Evolutionary conservation across 495 filamentous ascomycete species (phyloP).

Genomic region (Penicillium maclennaniae): DNA sequence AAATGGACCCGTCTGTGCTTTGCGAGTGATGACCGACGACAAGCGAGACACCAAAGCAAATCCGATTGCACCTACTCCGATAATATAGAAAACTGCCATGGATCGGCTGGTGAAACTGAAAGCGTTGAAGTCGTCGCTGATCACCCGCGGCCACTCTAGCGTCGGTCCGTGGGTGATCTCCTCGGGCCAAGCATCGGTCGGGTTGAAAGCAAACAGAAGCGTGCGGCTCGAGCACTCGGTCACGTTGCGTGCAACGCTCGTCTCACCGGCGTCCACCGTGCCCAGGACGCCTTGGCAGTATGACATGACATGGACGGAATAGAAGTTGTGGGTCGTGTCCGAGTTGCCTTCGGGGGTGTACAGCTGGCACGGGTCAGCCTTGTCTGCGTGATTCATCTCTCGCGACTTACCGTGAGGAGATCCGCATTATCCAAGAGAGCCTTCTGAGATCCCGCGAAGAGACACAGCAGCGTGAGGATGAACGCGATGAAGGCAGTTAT

Average conservation of each 20-base stretch:
- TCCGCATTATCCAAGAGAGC: conserved; percentile 60
- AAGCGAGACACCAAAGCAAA: conserved; percentile 46
- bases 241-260: conserved; percentile 48
- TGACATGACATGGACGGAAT: conserved; percentile 66
- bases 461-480: conserved; percentile 62
- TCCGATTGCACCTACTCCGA: conserved; percentile 56
- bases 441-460: conserved; percentile 64
- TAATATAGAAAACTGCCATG: conserved; percentile 61
- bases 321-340: conserved; percentile 66
- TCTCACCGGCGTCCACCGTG: conserved; percentile 23
- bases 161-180: conserved; percentile 53
- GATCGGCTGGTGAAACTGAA: conserved; percentile 45
- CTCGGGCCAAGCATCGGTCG: conserved; percentile 49
- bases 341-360: conserved; percentile 43
- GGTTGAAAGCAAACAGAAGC: conserved; percentile 55
- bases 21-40: conserved; percentile 10
- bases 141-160: conserved; percentile 58
- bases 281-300: conserved; percentile 63
- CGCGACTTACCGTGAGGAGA: conserved; percentile 55
- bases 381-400: background rate
- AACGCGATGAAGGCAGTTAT: conserved; percentile 53
- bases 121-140: conserved; percentile 57
- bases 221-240: conserved; percentile 59
- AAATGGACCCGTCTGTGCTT: conserved; percentile 17
- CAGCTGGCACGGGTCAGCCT: conserved; percentile 27